Percentiles rank a stretch among this genome's conserved stretches.
Conservation (phyloP, 2,329 filamentous ascomycete species). For the Trichoderma lentiforme region DNA sequence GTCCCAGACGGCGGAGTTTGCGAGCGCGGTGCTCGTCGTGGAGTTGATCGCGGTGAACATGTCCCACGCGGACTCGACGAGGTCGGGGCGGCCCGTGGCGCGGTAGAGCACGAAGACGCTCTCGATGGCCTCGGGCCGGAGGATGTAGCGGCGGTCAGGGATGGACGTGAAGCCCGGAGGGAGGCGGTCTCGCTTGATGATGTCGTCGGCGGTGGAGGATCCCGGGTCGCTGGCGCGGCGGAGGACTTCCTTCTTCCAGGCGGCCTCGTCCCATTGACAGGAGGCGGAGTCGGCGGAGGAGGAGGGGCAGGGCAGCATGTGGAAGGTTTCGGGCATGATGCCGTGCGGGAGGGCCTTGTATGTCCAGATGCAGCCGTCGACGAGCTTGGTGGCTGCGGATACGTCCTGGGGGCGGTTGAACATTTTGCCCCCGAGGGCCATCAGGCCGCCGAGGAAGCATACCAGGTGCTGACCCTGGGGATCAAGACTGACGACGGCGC, state of each 20-base stretch:
- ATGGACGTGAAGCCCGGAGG: constrained; percentile 61
- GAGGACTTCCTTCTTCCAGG: constrained; percentile 36
- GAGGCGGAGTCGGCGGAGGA: too few species aligned
- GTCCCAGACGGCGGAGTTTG: constrained; percentile 48
- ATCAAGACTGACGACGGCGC: constrained; percentile 45
- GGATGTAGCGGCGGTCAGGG: constrained; percentile 49
- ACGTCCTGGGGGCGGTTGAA: constrained; percentile 47
- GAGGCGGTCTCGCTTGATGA: constrained; percentile 32
- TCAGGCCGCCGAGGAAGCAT: constrained; percentile 65
- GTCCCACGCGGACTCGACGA: constrained; percentile 50
- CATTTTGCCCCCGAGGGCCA: constrained; percentile 58
- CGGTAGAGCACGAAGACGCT: constrained; percentile 54
- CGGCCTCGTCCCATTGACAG: constrained; percentile 36
- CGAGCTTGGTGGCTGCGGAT: constrained; percentile 44
- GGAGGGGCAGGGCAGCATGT: constrained; percentile 39
- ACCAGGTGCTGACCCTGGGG: constrained; percentile 51
- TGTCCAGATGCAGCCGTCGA: constrained; percentile 55
- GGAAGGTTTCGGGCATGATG: constrained; percentile 53
- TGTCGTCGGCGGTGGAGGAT: constrained; percentile 23
- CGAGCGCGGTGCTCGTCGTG: constrained; percentile 45
- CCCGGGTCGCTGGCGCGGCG: constrained; percentile 21
- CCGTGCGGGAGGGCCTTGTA: constrained; percentile 51
- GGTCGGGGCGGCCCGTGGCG: constrained; percentile 45
- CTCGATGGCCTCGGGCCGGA: constrained; percentile 52
- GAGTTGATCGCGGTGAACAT: constrained; percentile 50